phyloP scores from a whole-genome alignment of 169 alveolate species.

The Plasmodium vinckei region DNA sequence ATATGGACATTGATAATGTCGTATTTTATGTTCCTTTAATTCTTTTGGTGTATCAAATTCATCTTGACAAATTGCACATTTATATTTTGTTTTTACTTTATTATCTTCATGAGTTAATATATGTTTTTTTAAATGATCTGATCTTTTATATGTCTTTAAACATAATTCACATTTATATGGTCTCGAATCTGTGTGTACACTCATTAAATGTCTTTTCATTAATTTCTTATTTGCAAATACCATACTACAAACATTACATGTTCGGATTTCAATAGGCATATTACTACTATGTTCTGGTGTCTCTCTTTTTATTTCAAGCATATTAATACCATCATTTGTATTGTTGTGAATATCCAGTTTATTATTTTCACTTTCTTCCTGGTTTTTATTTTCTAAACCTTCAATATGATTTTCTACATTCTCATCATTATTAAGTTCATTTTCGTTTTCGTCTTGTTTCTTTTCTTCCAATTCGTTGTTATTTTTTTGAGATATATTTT shows the following conservation, averaged over 20 bases:
- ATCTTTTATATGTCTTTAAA: constrained; percentile 73
- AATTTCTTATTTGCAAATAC: constrained; percentile 68
- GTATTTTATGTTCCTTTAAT: constrained; percentile 37
- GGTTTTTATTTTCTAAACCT: neutral
- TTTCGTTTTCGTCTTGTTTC: neutral
- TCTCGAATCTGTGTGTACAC: constrained; percentile 67
- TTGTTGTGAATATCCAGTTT: neutral
- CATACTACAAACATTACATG: constrained; percentile 62
- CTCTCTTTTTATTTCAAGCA: neutral
- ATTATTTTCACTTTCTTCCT: neutral
- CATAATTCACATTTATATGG: constrained; percentile 78
- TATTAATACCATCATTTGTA: neutral
- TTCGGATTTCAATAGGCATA: constrained; percentile 39
- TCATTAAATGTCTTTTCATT: constrained; percentile 70
- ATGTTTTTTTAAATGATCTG: constrained; percentile 84
- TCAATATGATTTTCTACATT: neutral
- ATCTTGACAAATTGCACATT: constrained; percentile 38
- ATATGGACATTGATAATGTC: constrained; percentile 71
- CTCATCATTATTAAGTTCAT: neutral
- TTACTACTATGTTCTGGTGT: constrained; percentile 8
- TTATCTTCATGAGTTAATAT: constrained; percentile 60
- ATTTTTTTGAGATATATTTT: neutral
- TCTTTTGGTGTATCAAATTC: constrained; percentile 39
- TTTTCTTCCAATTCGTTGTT: neutral
- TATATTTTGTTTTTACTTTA: constrained; percentile 34